Base-by-base conservation (phyloP, 805 yeast genomes). In the Candida saitoana region DNA sequence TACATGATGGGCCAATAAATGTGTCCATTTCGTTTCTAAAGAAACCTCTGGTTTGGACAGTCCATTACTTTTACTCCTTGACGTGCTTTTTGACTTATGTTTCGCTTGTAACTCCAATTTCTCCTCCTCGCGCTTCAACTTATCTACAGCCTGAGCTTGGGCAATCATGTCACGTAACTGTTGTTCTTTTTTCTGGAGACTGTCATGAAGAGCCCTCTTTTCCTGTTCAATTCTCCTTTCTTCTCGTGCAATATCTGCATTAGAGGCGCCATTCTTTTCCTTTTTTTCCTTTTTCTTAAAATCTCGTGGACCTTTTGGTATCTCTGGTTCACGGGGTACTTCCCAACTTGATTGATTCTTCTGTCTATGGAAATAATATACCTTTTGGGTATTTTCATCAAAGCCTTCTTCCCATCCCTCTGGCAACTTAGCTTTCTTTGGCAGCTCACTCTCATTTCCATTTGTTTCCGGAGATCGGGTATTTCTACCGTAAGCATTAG, bases 401-500 rank as follows among this genome's bases (percentile, higher is more conserved):
- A 59, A 58, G 0, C 84, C 80, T 49, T 73, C 67, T 39, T 75
- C 79, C 93, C 93, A 84, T 2, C 86, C 86, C 1, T 67, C 66
- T 1, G 88, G 87, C 19, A 80, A 67, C 1, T 62, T 55, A 2
- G 52, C 57, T 3, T 64, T 68, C 18, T 19, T 60, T 4, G 5
- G 12, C 5, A 29, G 36, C 12, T 36, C 18, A 3, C 16, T 3
- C 9, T 24, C 32, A 2, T 18, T 32, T n/a, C 3, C 32, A 14
- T 27, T 14, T 9, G 35, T 5, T 34, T 51, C 54, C 18, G 54
- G 52, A 11, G 56, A 46, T 20, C 59, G 54, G 2, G 57, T 49
- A 25, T 50, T 49, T 46, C 65, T 54, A 9, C 56, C 54, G 39
- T 49, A 57, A 12, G 35, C 22, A 18, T 19, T 32, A 16, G 16